Evolutionary conservation across 345 rosid genomes (phyloP), one percentile per base, ranked within the genome.

Genomic region (Brassica carinata): DNA sequence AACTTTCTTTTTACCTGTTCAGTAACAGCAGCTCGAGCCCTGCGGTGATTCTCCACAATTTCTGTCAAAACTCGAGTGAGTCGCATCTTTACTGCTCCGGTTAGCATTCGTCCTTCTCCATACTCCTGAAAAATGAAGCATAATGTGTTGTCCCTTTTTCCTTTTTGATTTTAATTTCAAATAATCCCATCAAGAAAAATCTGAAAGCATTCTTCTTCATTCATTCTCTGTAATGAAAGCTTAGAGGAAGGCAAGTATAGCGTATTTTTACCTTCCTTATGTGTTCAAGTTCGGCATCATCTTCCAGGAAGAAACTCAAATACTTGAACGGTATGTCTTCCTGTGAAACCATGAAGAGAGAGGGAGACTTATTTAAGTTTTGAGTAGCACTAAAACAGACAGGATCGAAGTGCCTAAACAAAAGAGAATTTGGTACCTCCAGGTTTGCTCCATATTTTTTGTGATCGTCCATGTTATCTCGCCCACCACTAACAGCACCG

Each of bases 251-350:
- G 8, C 14, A 45, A 36, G 9, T 38, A 57, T 64, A 34, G 3
- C 15, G 65, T 7, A 38, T 38, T 83, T 48, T 82, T 73, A 93
- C 98, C 88, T 83, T 88, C 81, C 84, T 93, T 71, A 95, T 88
- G 86, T 89, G 89, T 72, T 93, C 94, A 40, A 90, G 94, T 80
- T 95, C 97, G 36, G 69, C 79, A 82, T 95, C 97, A 77, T 95
- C 98, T 72, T 93, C 97, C 0, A 93, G 83, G 84, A 89, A 95
- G 79, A 95, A 93, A 62, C 82, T 85, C 58, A 91, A 85, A 83
- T 91, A 95, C 84, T 95, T 91, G n/a, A 91, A 67, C 3, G 96
- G 89, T 84, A 93, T 93, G 79, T 95, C 99, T 1, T 91, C 94
- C 99, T 91, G 88, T 70, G 29, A 48, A 83, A 48, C 1, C 57